Evolutionary conservation across 495 filamentous ascomycete species (phyloP), one percentile per base, ranked within the genome.

Genomic region (Penicillium riverlandense): DNA sequence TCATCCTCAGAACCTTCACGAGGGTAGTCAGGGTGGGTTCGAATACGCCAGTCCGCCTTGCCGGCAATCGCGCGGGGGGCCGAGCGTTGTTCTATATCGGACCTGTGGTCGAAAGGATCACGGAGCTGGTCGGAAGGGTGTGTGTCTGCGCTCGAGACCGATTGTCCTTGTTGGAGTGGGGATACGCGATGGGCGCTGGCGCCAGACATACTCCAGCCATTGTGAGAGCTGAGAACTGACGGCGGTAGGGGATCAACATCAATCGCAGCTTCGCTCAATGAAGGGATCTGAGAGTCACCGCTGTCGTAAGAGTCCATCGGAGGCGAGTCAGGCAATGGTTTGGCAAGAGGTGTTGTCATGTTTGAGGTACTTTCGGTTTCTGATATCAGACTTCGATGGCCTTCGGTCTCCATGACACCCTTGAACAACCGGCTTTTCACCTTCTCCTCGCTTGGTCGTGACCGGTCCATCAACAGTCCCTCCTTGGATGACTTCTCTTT

Each of bases 361-460:
- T 85, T 88, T 1, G 88, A 92, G 33, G 80, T 82, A 59, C 77
- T 85, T 40, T 87, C 84, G 11, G 75, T 62, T 44, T 86, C 82
- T 32, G 59, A 46, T 8, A 69, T 52, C 3, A 57, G 50, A 41
- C 49, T 49, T 49, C 42, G 64, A 11, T 58, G 49, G 8, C 55
- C 55, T 47, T 63, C 69, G 15, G 57, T 57, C 14, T 73, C 66
- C 48, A 70, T 65, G 14, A 72, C 62, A 1, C 62, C 64, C 50
- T 71, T 71, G 49, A 71, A 69, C 37, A 71, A 37, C n/a, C 65
- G 63, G 29, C 50, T 67, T 47, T 69, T 70, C 40, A 66, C 58
- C 44, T 66, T 67, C 11, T 61, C 59, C 14, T 74, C 67, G 14
- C 67, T 67, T 9, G 47, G 37, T 12, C 61, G 61, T 0, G 52